phyloP scores from a whole-genome alignment of 352 stramenopile genomes.

The Phytophthora sp. region DNA sequence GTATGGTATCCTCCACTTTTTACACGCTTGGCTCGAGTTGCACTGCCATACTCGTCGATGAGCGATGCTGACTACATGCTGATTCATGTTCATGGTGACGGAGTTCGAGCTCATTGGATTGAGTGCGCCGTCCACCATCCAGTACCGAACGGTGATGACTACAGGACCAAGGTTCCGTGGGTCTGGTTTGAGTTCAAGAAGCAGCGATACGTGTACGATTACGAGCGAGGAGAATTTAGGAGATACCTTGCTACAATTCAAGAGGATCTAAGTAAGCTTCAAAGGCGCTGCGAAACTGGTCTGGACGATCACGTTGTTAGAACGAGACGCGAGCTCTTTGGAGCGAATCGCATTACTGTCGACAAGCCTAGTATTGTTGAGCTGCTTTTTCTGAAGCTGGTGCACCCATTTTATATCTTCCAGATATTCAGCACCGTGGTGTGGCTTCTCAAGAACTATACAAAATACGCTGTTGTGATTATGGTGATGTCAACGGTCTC shows the following conservation, averaged over 20 bases:
- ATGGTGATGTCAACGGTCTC: conserved; percentile 45
- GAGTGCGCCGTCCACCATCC: conserved; percentile 43
- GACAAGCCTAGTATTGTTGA: conserved; percentile 32
- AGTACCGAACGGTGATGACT: conserved; percentile 7
- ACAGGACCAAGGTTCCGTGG: conserved; percentile 34
- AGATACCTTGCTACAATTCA: conserved; percentile 46
- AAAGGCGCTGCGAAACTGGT: conserved; percentile 1
- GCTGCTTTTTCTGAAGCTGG: conserved; percentile 59
- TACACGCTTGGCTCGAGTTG: conserved; percentile 48
- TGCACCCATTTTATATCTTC: conserved; percentile 72
- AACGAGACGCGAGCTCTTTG: conserved; percentile 43
- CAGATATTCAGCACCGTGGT: conserved; percentile 59
- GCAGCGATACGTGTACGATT: conserved; percentile 66
- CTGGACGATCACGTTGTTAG: conserved; percentile 25
- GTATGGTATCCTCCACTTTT: conserved; percentile 77
- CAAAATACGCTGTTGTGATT: conserved; percentile 50
- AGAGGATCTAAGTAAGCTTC: conserved; percentile 31
- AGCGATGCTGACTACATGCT: conserved; percentile 58
- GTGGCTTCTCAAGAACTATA: conserved; percentile 57
- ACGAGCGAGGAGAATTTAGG: conserved; percentile 53
- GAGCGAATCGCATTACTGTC: conserved; percentile 52
- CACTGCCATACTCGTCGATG: conserved; percentile 26
- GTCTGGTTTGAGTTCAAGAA: conserved; percentile 79
- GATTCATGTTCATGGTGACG: conserved; percentile 45
- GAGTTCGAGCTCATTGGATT: conserved; percentile 45